Conservation (phyloP, 768 basidiomycete genomes). For the Russula earlei region DNA sequence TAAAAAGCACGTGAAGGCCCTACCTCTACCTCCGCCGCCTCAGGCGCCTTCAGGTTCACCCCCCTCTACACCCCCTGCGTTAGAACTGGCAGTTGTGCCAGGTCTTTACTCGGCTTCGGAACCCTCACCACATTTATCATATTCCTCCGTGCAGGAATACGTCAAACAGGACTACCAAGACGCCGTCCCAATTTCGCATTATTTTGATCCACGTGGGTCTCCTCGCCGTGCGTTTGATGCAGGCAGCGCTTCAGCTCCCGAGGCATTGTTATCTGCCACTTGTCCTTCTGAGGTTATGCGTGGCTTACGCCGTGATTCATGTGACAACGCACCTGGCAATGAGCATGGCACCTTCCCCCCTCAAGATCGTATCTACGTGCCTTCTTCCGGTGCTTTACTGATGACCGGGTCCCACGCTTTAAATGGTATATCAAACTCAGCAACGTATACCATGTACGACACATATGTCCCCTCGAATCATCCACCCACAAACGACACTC, state of each 20-base stretch:
- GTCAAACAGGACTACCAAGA: slow-evolving; percentile 15
- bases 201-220: slow-evolving; percentile 18
- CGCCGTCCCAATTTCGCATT: neutral
- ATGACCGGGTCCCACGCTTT: slow-evolving; percentile 14
- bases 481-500: slow-evolving; percentile 13
- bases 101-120: slow-evolving; percentile 7
- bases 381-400: slow-evolving; percentile 9
- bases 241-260: neutral
- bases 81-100: slow-evolving; percentile 19
- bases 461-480: slow-evolving; percentile 16
- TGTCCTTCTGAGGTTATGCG: slow-evolving; percentile 3
- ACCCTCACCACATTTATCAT: slow-evolving; percentile 10
- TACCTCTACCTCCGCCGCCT: slow-evolving; percentile 9
- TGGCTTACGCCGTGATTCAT: slow-evolving; percentile 10
- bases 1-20: slow-evolving; percentile 15
- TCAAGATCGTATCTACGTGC: slow-evolving; percentile 7
- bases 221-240: slow-evolving; percentile 3
- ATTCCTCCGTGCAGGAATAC: slow-evolving; percentile 11
- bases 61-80: slow-evolving; percentile 23
- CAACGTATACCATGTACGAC: slow-evolving; percentile 8
- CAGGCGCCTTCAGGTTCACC: slow-evolving; percentile 19
- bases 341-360: slow-evolving; percentile 7
- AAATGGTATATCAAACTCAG: slow-evolving; percentile 4
- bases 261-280: slow-evolving; percentile 3
- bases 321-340: slow-evolving; percentile 10